Percentiles rank a stretch among this genome's conserved stretches.
phyloP scores from a whole-genome alignment of 31 red algal species.

The Endocladia muricata region DNA sequence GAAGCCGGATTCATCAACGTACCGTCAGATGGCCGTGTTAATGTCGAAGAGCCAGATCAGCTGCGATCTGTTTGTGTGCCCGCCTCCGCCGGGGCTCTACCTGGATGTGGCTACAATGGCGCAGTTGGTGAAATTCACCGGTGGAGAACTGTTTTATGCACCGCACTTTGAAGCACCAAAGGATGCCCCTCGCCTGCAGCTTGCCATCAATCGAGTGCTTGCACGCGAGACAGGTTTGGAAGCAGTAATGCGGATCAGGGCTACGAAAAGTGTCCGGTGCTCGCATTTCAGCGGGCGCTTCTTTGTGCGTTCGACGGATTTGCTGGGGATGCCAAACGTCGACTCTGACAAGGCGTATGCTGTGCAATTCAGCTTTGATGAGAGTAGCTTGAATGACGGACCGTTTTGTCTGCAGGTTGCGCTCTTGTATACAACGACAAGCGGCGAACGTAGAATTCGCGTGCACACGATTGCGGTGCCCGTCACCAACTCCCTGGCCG shows the following conservation, averaged over 20 bases:
- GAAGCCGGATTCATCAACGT: constrained; percentile 59
- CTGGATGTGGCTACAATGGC: constrained; percentile 86
- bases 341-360: constrained; percentile 89
- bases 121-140: constrained; percentile 84
- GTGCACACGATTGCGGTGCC: constrained; percentile 87
- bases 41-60: constrained; percentile 81
- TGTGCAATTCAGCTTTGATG: constrained; percentile 90
- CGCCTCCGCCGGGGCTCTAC: constrained; percentile 65
- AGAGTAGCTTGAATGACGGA: constrained; percentile 54
- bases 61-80: constrained; percentile 85
- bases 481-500: constrained; percentile 64
- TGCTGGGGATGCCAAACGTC: constrained; percentile 84
- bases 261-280: constrained; percentile 84
- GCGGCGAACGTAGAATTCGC: constrained; percentile 93
- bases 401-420: constrained; percentile 87
- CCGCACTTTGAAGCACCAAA: constrained; percentile 71
- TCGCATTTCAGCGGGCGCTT: constrained; percentile 90
- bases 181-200: constrained; percentile 65
- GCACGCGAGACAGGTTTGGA: constrained; percentile 89
- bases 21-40: constrained; percentile 79
- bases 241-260: constrained; percentile 94
- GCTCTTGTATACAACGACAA: constrained; percentile 91
- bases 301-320: constrained; percentile 86
- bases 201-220: constrained; percentile 65
- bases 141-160: constrained; percentile 80